These are phyloP conservation scores for Cyberlindnera sargentensis DNA, from an alignment of 805 yeast genomes.

Conservation along the genomic window DNA sequence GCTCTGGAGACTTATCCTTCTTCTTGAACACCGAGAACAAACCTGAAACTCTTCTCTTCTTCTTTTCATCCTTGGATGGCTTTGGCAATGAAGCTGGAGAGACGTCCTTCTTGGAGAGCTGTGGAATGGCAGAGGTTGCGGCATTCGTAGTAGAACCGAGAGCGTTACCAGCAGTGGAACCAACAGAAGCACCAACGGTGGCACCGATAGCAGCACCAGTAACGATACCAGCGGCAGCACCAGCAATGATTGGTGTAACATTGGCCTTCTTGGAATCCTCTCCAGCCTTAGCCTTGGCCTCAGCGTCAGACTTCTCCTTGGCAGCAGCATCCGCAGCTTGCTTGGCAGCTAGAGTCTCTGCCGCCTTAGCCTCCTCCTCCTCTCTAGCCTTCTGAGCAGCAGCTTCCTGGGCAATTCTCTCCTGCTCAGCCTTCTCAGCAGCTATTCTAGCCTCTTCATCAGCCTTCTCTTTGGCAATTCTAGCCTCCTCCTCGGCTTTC, in stretches of 20 bases:
- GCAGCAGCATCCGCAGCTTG: constrained; percentile 4
- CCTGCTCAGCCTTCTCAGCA: constrained; percentile 8
- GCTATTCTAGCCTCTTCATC: constrained; percentile 4
- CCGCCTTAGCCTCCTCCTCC: constrained; percentile 2
- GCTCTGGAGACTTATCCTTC: constrained; percentile 5
- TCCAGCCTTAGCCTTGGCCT: constrained; percentile 1
- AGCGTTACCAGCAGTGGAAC: constrained; percentile 9
- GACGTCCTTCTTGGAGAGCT: constrained; percentile 1
- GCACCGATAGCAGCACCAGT: constrained; percentile 10
- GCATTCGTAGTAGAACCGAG: constrained; percentile 3
- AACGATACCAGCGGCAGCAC: constrained; percentile 4
- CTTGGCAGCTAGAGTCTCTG: constrained; percentile 4
- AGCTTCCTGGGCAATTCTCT: constrained; percentile 3
- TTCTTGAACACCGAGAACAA: constrained; percentile 12
- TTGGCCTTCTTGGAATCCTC: constrained; percentile 5
- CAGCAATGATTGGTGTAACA: constrained; percentile 11
- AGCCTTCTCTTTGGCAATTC: constrained; percentile 5
- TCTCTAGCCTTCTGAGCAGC: constrained; percentile 5
- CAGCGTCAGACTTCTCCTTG: constrained; percentile 4
- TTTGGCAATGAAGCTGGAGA: not conserved
- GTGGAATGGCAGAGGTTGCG: not conserved
- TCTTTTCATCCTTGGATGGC: constrained; percentile 2
- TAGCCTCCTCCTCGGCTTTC: constrained; percentile 4
- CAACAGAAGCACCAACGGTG: constrained; percentile 5
- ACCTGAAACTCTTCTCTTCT: constrained; percentile 15